These are phyloP conservation scores for Noccaea caerulescens DNA, from an alignment of 345 rosid genomes.

Conservation along the genomic window DNA sequence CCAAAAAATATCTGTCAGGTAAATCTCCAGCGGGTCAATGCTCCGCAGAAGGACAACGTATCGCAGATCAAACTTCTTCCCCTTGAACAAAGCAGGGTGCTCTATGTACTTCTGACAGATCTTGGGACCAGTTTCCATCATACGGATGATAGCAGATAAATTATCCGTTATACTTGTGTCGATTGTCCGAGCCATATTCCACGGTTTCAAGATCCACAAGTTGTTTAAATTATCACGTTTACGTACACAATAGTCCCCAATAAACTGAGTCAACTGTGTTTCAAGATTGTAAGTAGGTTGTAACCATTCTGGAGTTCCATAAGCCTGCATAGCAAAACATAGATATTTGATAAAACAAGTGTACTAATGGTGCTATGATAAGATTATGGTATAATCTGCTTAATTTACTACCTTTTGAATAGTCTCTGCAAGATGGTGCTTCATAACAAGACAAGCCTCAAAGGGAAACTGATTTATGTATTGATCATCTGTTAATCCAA, in stretches of 20 bases:
- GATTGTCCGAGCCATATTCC: conserved; percentile 98
- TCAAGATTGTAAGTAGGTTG: conserved; percentile 93
- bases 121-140: conserved; percentile 99
- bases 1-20: conserved; percentile 85
- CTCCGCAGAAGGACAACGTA: conserved; percentile 75
- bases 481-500: conserved; percentile 78
- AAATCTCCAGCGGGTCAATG: conserved; percentile 77
- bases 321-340: conserved; percentile 56
- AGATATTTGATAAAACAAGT: not conserved
- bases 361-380: not conserved
- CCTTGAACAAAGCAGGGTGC: conserved; percentile 81
- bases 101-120: conserved; percentile 98
- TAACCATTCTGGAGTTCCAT: conserved; percentile 85
- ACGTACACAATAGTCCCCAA: conserved; percentile 76
- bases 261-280: conserved; percentile 71
- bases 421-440: conserved; percentile 97
- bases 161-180: conserved; percentile 86
- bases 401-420: conserved; percentile 64
- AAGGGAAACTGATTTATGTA: conserved; percentile 87
- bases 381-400: not conserved
- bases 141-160: conserved; percentile 79
- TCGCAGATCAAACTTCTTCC: conserved; percentile 87
- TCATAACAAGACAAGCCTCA: conserved; percentile 97
- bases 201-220: conserved; percentile 94
- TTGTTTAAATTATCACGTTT: conserved; percentile 65